Evolutionary conservation across 2,329 filamentous ascomycete species (phyloP), one percentile per base, ranked within the genome.

Genomic region (Phaeosphaeriaceae sp.): DNA sequence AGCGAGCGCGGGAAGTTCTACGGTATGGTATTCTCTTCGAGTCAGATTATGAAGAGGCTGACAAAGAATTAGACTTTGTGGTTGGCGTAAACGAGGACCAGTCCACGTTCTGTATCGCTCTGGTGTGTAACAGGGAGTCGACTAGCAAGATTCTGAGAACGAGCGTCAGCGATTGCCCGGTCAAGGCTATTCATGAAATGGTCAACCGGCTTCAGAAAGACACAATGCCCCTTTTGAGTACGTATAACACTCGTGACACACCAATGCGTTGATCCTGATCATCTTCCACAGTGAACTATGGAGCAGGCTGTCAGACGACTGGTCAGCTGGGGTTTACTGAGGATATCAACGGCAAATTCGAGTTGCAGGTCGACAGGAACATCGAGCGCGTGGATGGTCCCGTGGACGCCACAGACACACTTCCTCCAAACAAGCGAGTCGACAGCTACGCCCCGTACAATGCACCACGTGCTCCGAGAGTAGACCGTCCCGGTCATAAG

Each of bases 21-120:
- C 26, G 72, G 69, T 66, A 54, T 11, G 49, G 24, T 1, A 3
- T n/a, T 1, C 7, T 0, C 1, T 17, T 15, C 5, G 19, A 28
- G 22, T 22, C 7, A 6, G 17, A 15, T n/a, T 1, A 10, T 11
- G 7, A 10, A 19, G 15, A n/a, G 4, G 22, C 56, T 66, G n/a
- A 69, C 49, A 48, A 3, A 1, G 2, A 4, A 1, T 2, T 22
- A 73, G 69, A 74, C n/a, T 53, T 73, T 8, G 59, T 69, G 0
- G 49, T 66, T 1, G 58, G 56, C 10, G 54, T 55, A 21, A 56
- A 64, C 17, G 55, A 64, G 26, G 42, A 53, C 0, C 56, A 58
- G 2, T 58, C 50, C 0, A 97, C 92, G 0, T 97, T 92, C 67
- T 93, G 93, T 35, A 90, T 97, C 69, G 97, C 97, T 91, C 97